Evolutionary conservation across 2,329 filamentous ascomycete species (phyloP), one percentile per base, ranked within the genome.

Genomic region (Bipolaris bicolor): DNA sequence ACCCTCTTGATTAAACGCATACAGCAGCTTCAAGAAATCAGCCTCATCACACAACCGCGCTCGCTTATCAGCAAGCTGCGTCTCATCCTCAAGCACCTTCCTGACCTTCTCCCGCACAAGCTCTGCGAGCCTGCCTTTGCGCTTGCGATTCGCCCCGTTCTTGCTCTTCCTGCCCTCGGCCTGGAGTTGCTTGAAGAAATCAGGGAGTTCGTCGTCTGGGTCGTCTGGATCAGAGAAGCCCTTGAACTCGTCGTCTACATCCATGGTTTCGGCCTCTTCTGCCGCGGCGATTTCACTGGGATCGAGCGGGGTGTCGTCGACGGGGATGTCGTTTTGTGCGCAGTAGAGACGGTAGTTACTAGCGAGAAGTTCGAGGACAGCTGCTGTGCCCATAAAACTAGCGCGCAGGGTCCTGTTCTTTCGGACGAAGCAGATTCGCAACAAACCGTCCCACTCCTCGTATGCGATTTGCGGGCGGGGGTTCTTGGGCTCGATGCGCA

Each of bases 371-470:
- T 86, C 84, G 72, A 97, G 83, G 1, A 97, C 89, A 66, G 91
- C 91, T 55, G 87, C 88, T 13, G 90, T 92, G 15, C 90, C 90
- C 49, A 96, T 81, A 79, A 92, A 96, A 60, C 87, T 89, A 5
- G 91, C 89, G 37, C 92, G 84, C 52, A 98, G 80, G 1, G 92
- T 97, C 77, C 93, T 92, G 78, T 98, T 98, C 80, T 96, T 95
- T 66, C 95, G 83, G 50, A 90, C 88, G 67, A 97, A 97, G 60
- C 88, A 87, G 39, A 96, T 87, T 49, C 91, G 83, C 60, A 98
- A 78, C 73, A 98, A 82, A 9, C 94, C 93, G 72, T 98, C 94
- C 89, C 93, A 97, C 77, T 98, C 95, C 51, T 96, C 92, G 78
- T 94, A 98, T 73, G 88, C 91, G 63, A 98, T 93, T 66, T 92